These are phyloP conservation scores for Trametes punicea DNA, from an alignment of 768 basidiomycete species.

Conservation along the genomic window DNA sequence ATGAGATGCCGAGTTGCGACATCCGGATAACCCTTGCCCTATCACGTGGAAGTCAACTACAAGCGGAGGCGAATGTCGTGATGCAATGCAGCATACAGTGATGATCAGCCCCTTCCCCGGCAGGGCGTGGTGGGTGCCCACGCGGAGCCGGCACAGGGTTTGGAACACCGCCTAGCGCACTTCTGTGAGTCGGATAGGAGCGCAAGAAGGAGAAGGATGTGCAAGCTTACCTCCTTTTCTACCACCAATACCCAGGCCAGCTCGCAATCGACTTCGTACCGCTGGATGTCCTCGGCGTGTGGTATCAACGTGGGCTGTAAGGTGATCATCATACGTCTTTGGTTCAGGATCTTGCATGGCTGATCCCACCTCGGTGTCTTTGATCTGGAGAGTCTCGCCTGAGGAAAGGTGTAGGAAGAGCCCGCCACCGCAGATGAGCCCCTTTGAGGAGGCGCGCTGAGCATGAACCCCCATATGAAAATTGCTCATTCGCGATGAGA, in stretches of 20 bases:
- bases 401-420: slow-evolving; percentile 54
- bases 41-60: neutral
- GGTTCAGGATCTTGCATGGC: neutral
- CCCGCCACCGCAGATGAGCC: slow-evolving; percentile 71
- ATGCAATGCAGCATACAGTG: slow-evolving; percentile 48
- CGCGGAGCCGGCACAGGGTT: slow-evolving; percentile 60
- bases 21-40: slow-evolving; percentile 99
- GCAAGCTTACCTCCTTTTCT: slow-evolving; percentile 85
- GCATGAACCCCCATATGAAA: neutral
- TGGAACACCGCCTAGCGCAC: slow-evolving; percentile 84
- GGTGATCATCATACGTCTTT: neutral
- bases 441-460: slow-evolving; percentile 88
- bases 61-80: too few species aligned
- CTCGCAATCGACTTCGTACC: slow-evolving; percentile 51
- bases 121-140: slow-evolving; percentile 47
- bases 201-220: neutral
- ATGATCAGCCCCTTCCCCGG: slow-evolving; percentile 71
- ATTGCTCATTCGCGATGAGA: neutral
- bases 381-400: slow-evolving; percentile 49
- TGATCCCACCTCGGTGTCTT: slow-evolving; percentile 54
- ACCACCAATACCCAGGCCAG: slow-evolving; percentile 81
- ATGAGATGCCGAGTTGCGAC: slow-evolving; percentile 85
- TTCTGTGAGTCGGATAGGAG: neutral
- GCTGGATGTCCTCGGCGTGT: slow-evolving; percentile 63
- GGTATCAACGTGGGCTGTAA: slow-evolving; percentile 75